These are phyloP conservation scores for Xylariomycetidae sp. DNA, from an alignment of 2,329 filamentous ascomycete species.

Conservation along the genomic window DNA sequence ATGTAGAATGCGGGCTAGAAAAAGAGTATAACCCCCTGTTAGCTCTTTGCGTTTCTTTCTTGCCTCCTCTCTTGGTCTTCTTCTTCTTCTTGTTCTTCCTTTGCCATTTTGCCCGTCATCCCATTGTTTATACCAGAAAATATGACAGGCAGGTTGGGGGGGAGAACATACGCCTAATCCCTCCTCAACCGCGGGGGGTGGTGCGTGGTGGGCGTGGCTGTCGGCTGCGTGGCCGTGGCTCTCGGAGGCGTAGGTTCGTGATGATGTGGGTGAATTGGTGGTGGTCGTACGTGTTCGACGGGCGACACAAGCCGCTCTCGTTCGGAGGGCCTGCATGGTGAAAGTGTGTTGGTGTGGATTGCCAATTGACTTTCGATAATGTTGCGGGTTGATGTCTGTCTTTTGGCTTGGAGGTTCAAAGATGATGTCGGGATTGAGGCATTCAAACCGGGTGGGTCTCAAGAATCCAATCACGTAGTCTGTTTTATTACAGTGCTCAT, in stretches of 20 bases:
- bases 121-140: too few relatives aligned
- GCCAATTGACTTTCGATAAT: constrained; percentile 21
- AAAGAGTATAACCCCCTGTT: not conserved
- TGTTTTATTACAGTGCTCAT: too few relatives aligned
- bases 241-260: constrained; percentile 51
- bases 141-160: too few relatives aligned
- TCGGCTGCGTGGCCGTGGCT: constrained; percentile 39
- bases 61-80: too few relatives aligned
- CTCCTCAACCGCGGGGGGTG: constrained; percentile 42
- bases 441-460: constrained; percentile 12
- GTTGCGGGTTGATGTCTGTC: constrained; percentile 8
- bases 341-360: constrained; percentile 10
- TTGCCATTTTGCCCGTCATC: too few relatives aligned
- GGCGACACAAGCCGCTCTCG: constrained; percentile 37
- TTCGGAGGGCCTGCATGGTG: constrained; percentile 35
- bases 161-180: constrained; percentile 49
- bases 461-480: constrained; percentile 18
- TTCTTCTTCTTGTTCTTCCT: too few relatives aligned
- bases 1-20: constrained; percentile 46
- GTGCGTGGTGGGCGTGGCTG: constrained; percentile 33
- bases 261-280: constrained; percentile 46
- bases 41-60: constrained; percentile 2
- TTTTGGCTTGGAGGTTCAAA: too few relatives aligned
- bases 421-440: constrained; percentile 19
- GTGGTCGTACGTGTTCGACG: constrained; percentile 31